Evolutionary conservation across 2,329 filamentous ascomycete genomes (phyloP).

Genomic region (Sarocladium kiliense): DNA sequence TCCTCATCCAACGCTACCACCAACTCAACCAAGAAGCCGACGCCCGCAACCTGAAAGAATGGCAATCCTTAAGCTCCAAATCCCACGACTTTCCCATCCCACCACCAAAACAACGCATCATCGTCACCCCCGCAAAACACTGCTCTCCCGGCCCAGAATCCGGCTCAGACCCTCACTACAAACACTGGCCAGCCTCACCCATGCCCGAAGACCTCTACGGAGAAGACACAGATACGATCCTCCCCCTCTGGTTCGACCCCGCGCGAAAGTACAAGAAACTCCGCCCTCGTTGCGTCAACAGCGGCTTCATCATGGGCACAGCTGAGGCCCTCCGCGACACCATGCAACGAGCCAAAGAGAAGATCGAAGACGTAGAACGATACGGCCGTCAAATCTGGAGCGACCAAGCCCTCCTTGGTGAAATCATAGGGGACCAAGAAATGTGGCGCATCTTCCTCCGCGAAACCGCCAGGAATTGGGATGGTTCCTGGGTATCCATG

Average conservation of each 20-base stretch:
- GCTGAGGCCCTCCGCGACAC: conserved; percentile 22
- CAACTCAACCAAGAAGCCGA: conserved; percentile 28
- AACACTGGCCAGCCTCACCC: conserved; percentile 31
- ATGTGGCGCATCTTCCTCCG: conserved; percentile 29
- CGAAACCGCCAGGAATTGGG: conserved; percentile 24
- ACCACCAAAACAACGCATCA: conserved; percentile 25
- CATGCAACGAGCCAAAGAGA: conserved; percentile 21
- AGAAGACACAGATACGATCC: conserved; percentile 22
- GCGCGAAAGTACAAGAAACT: conserved; percentile 27
- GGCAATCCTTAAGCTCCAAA: conserved; percentile 13
- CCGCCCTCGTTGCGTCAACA: conserved; percentile 29
- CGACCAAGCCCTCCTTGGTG: conserved; percentile 31
- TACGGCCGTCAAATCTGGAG: conserved; percentile 31
- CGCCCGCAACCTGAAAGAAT: conserved; percentile 19
- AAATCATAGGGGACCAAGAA: conserved; percentile 34
- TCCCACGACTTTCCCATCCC: conserved; percentile 22
- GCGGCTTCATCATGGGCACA: conserved; percentile 30
- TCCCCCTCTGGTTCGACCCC: conserved; percentile 21
- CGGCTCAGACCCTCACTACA: conserved; percentile 29
- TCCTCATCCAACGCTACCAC: conserved; percentile 30
- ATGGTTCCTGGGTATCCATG: conserved; percentile 20
- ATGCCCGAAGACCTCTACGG: conserved; percentile 29
- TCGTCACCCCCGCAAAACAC: conserved; percentile 29
- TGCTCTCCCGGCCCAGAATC: conserved; percentile 27
- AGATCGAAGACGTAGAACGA: conserved; percentile 21